Base-by-base conservation (phyloP, 2,329 filamentous ascomycete species). In the Clonostachys rhizophaga region DNA sequence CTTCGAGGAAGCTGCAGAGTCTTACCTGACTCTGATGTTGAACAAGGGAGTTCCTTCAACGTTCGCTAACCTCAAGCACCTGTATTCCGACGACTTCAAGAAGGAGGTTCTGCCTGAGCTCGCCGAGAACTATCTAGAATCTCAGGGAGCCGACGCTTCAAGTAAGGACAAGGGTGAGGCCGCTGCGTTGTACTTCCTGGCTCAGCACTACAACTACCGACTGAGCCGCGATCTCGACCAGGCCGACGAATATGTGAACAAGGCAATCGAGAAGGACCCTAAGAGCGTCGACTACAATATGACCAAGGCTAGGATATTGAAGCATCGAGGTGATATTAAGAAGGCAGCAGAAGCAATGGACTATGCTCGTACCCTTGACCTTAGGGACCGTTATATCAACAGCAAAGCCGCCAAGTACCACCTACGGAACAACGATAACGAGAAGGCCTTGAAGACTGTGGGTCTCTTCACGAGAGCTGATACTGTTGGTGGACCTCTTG, bases 321-420 rank as follows among this genome's bases (percentile, higher is more conserved):
- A 99, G 74, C 91, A 99, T 66, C 76, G 79, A 44, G 94, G 92
- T 20, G 84, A 96, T 59, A 70, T 85, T 6, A 72, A 80, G 54
- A 89, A 88, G 66, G 94, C 95, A 2, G 82, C 91, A 1, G 86
- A 91, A 58, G 80, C 83, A 40, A 97, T 99, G 90, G 88, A 96
- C 56, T 75, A 86, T 54, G 94, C 94, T 2, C 84, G 94, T 45
- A 79, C 83, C 52, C 76, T 96, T 52, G 95, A 99, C 61, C 82
- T 87, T 54, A 90, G 86, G 69, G 94, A 99, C 63, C 85, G 94
- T 41, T 95, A 97, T 65, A 97, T 97, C 76, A 99, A 99, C 75
- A 95, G 91, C 53, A 99, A 99, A 71, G 87, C 91, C 44, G 91
- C 92, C 50, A 99, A 99, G 65, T 99, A 99, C 64, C 91, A 95